phyloP scores from a whole-genome alignment of 129 eudicot species.

The Centrapalus pauciflorus region DNA sequence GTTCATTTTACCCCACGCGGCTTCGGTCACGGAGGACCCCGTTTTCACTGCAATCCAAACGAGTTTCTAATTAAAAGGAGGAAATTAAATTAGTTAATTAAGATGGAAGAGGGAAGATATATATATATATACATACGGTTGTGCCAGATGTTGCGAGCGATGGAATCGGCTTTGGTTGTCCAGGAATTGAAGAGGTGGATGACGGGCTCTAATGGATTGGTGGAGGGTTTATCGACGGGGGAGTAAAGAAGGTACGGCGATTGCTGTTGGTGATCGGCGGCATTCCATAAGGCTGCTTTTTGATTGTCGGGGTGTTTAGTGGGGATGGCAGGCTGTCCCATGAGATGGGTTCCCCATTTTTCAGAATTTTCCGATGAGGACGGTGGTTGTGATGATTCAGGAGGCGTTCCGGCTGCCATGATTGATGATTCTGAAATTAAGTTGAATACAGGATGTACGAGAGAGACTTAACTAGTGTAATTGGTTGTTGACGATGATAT shows the following conservation, averaged over 20 bases:
- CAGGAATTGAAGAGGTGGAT: constrained; percentile 63
- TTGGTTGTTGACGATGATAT: too few species aligned
- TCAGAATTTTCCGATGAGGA: constrained; percentile 23
- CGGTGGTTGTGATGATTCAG: constrained; percentile 6
- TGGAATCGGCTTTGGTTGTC: constrained; percentile 58
- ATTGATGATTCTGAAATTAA: not conserved
- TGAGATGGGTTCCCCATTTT: constrained; percentile 82
- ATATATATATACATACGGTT: constrained; percentile 51
- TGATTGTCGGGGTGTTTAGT: constrained; percentile 64
- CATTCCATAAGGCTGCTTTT: constrained; percentile 67
- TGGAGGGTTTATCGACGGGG: constrained; percentile 41
- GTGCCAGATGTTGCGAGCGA: constrained; percentile 70
- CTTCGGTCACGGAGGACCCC: constrained; percentile 71
- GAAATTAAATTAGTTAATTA: too few species aligned
- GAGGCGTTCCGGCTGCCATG: constrained; percentile 23
- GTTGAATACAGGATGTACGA: too few species aligned
- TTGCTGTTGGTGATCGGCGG: constrained; percentile 43
- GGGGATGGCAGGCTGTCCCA: constrained; percentile 52
- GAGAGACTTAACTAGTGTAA: too few species aligned
- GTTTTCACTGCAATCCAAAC: constrained; percentile 58
- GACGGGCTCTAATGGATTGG: constrained; percentile 56
- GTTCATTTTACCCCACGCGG: constrained; percentile 82
- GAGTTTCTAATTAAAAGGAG: too few species aligned
- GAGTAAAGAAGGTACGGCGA: constrained; percentile 63
- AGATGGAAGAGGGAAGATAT: too few species aligned